phyloP scores from a whole-genome alignment of 129 eudicot genomes.

The Saposhnikovia divaricata region DNA sequence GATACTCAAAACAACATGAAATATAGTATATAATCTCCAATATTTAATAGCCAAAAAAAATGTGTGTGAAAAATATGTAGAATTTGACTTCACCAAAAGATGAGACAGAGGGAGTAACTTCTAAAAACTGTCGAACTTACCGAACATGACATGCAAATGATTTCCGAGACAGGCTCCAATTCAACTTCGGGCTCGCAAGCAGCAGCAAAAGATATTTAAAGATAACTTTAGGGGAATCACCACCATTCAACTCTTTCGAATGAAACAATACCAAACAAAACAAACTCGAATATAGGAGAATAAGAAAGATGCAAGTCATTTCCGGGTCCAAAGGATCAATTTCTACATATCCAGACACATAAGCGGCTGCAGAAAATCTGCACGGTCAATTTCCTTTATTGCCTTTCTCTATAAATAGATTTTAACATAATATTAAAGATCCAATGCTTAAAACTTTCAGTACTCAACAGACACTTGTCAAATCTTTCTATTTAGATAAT shows the following conservation, averaged over 20 bases:
- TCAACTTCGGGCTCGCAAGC: background rate
- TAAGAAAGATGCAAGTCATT: background rate
- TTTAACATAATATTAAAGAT: background rate
- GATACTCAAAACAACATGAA: background rate
- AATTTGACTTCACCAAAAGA: background rate
- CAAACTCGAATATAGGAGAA: background rate
- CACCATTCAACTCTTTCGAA: background rate
- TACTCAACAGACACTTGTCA: background rate
- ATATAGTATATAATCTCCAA: background rate
- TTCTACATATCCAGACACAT: background rate
- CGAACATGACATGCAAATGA: background rate
- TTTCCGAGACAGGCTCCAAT: background rate
- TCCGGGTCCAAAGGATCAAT: background rate
- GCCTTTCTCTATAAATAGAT: background rate
- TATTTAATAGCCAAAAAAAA: background rate
- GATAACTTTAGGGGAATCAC: background rate
- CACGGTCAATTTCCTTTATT: background rate
- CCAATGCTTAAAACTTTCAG: background rate
- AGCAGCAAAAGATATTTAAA: background rate
- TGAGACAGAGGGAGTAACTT: background rate
- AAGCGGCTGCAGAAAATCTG: background rate
- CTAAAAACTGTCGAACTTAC: background rate
- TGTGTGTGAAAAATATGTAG: background rate
- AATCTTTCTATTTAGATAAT: background rate
- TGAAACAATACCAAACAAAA: background rate